Evolutionary conservation across 371 early-diverging fungal species (phyloP).

Genomic region (Parasitella parasitica): DNA sequence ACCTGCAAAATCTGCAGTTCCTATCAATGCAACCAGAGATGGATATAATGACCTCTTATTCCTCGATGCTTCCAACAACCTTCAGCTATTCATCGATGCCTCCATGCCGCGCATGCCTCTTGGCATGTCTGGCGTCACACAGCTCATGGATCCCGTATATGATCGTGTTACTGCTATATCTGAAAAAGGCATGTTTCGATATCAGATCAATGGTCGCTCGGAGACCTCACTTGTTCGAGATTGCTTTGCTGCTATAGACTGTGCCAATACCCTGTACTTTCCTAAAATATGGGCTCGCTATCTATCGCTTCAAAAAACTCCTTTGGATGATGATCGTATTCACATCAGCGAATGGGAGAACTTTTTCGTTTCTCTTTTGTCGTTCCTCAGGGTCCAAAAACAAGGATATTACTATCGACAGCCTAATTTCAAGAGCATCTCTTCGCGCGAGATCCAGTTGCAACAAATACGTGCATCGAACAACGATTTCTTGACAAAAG

Average conservation of each 20-base stretch:
- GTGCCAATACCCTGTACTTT: slow-evolving; percentile 39
- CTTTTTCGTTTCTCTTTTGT: slow-evolving; percentile 54
- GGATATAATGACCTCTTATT: slow-evolving; percentile 39
- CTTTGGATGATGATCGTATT: not conserved
- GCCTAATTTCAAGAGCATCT: not conserved
- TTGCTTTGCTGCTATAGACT: slow-evolving; percentile 48
- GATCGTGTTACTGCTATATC: slow-evolving; percentile 43
- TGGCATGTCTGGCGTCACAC: slow-evolving; percentile 1
- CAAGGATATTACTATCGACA: not conserved
- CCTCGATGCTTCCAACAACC: slow-evolving; percentile 2
- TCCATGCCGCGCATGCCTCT: not conserved
- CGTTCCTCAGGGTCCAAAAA: slow-evolving; percentile 38
- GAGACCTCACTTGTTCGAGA: slow-evolving; percentile 43
- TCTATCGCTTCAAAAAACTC: not conserved
- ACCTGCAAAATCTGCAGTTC: slow-evolving; percentile 31
- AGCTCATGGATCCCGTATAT: slow-evolving; percentile 47
- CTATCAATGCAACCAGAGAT: slow-evolving; percentile 46
- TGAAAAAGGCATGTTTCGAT: slow-evolving; percentile 32
- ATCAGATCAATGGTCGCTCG: slow-evolving; percentile 33
- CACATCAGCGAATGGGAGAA: slow-evolving; percentile 52
- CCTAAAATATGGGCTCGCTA: slow-evolving; percentile 13
- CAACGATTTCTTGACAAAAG: not conserved
- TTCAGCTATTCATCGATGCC: slow-evolving; percentile 7
- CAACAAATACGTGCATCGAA: slow-evolving; percentile 9
- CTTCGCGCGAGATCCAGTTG: not conserved